Base-by-base conservation (phyloP, 768 basidiomycete species). In the Lactarius hengduanensis region DNA sequence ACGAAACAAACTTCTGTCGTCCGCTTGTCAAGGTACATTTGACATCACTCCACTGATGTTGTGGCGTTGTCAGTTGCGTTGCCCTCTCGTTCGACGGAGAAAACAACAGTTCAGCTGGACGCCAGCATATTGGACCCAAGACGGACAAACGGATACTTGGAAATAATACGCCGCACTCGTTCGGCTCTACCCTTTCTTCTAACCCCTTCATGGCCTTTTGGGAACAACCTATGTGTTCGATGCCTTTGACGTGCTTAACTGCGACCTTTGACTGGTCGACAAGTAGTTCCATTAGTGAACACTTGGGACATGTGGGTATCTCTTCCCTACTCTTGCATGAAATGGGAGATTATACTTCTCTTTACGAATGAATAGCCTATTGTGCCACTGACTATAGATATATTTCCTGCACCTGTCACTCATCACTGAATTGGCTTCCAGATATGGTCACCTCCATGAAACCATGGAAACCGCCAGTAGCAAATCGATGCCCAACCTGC, bases 401-500 rank as follows among this genome's bases (percentile, higher is more conserved):
- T 45, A 57, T 62, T 53, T 41, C 36, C 30, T 53, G 50, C 32
- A 10, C 8, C 6, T 28, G 43, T 18, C 43, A 38, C 41, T 3
- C 28, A 11, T 10, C 45, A 30, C 15, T 54, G 32, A 65, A 60
- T 65, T 26, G 38, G 41, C 7, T 60, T 1, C 36, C 38, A 22
- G 59, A 57, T 40, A 26, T 47, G 13, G 41, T 36, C n/a, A 26
- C 61, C 50, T 55, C 57, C 20, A 38, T 11, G 45, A 54, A 63
- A 63, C 66, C 62, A 67, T 67, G 50, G 62, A 28, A 63, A 67
- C 66, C 40, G 41, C 47, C 34, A 11, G 40, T n/a, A 18, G 40
- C 20, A 63, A 54, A 63, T 45, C 18, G 11, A 57, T 58, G 38
- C 45, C 30, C 59, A 30, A 22, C 40, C 30, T 7, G 34, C 40